A percentile compares a stretch with the other conserved stretches of the same genome.
phyloP scores from a whole-genome alignment of 73 alveolate genomes.

The Tetrahymena thermophila region DNA sequence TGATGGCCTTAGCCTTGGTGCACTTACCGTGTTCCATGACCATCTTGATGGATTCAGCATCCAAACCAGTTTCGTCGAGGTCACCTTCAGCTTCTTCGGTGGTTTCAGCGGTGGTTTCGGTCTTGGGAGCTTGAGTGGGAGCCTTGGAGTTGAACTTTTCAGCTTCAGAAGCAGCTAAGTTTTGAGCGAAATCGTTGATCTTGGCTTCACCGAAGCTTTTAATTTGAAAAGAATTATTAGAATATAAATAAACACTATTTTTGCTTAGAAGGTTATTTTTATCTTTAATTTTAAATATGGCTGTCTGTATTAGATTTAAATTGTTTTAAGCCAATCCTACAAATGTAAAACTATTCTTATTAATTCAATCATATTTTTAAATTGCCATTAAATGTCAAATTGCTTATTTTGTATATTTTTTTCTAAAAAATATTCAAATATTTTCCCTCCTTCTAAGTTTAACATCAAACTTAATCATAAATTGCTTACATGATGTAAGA shows the following conservation, averaged over 20 bases:
- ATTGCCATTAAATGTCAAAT: not conserved
- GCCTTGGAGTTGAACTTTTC: slow-evolving; percentile 61
- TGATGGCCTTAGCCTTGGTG: slow-evolving; percentile 83
- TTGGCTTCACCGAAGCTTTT: slow-evolving; percentile 40
- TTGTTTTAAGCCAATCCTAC: not conserved
- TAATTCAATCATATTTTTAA: no score
- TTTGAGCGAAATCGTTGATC: slow-evolving; percentile 21
- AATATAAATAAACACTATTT: not conserved
- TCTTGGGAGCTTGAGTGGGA: slow-evolving; percentile 63
- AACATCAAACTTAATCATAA: slow-evolving; percentile 68
- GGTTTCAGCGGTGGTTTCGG: slow-evolving; percentile 51
- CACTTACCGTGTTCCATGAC: slow-evolving; percentile 89
- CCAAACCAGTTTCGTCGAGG: slow-evolving; percentile 83
- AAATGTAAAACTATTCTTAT: not conserved
- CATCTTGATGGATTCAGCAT: slow-evolving; percentile 87
- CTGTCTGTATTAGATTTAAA: not conserved
- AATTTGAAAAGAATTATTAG: not conserved
- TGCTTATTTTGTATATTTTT: not conserved
- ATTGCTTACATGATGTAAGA: slow-evolving; percentile 88
- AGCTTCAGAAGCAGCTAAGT: slow-evolving; percentile 35
- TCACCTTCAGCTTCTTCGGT: slow-evolving; percentile 82
- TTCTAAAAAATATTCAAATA: slow-evolving; percentile 8
- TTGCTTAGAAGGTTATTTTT: not conserved
- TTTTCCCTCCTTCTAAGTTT: slow-evolving; percentile 38
- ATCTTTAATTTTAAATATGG: slow-evolving; percentile 13